phyloP scores from a whole-genome alignment of 495 filamentous ascomycete genomes.

The Neurospora sp. region DNA sequence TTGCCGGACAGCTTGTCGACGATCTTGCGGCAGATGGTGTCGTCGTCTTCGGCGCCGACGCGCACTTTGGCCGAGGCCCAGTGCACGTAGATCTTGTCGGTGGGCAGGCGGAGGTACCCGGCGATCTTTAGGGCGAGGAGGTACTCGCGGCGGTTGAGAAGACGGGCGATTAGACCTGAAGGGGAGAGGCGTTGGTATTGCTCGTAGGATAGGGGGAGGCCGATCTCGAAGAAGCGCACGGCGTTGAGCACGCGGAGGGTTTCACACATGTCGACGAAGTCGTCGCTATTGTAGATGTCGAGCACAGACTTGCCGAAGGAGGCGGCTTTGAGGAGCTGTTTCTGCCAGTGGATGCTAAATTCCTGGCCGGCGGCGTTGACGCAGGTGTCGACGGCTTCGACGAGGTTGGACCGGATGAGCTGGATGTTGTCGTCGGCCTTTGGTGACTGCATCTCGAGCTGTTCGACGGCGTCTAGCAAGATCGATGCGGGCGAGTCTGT shows the following conservation, averaged over 20 bases:
- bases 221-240: slow-evolving; percentile 80
- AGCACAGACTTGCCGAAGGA: slow-evolving; percentile 96
- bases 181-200: slow-evolving; percentile 81
- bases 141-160: slow-evolving; percentile 85
- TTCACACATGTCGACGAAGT: slow-evolving; percentile 98
- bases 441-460: slow-evolving; percentile 85
- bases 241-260: slow-evolving; percentile 87
- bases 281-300: slow-evolving; percentile 92
- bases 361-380: slow-evolving; percentile 88
- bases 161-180: slow-evolving; percentile 71
- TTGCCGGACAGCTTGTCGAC: slow-evolving; percentile 80
- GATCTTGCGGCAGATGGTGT: slow-evolving; percentile 75
- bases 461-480: slow-evolving; percentile 81
- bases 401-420: slow-evolving; percentile 73
- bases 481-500: slow-evolving; percentile 76
- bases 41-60: slow-evolving; percentile 73
- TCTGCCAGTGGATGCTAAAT: slow-evolving; percentile 85
- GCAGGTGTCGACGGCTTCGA: slow-evolving; percentile 86
- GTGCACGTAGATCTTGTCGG: slow-evolving; percentile 85
- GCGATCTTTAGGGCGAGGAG: slow-evolving; percentile 84
- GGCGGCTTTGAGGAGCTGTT: slow-evolving; percentile 85
- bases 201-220: slow-evolving; percentile 84
- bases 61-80: slow-evolving; percentile 96
- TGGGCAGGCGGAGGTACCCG: slow-evolving; percentile 75
- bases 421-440: slow-evolving; percentile 98